Evolutionary conservation across 163 green algal species (phyloP), one percentile per base, ranked within the genome.

Genomic region (Chloromonas sp.): DNA sequence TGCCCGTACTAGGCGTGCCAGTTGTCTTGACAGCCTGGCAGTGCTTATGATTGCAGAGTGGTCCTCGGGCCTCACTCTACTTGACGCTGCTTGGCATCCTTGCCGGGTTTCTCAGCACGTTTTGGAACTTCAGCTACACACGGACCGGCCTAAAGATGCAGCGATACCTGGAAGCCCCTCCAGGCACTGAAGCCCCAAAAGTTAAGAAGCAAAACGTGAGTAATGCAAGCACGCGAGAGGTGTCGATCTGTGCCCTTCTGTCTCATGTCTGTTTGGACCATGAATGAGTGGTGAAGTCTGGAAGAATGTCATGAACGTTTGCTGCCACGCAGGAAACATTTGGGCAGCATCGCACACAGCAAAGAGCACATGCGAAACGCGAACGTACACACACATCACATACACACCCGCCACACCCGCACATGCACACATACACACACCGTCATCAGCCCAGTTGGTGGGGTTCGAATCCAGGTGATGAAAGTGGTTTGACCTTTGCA

Each of bases 21-120:
- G 36, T 36, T 36, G 36, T 36, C 36, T 36, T 36, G 36, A 36
- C 36, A 36, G 36, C 36, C 36, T 60, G 83, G 8, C 8, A 77
- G 80, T 78, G 80, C 60, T 84, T 74, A 61, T 80, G 15, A 15
- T 78, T 71, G 60, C 86, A 97, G 91, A 95, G 90, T 77, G 94
- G 95, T 0, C 95, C 95, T 13, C 89, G 87, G 61, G 90, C 95
- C 0, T 95, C 94, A 3, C 89, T 98, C 0, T 98, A 97, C 87
- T 85, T 98, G 61, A 98, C 95, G 0, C 89, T 98, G 1, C 93
- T 98, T 57, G 95, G 96, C 85, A 95, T 98, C 84, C 87, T 97
- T 1, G 93, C 95, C 0, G 93, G 94, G 83, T 97, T 97, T 87
- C 87, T 98, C 0, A 94, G 89, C 77, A 97, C 93, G 2, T 98